Base-by-base conservation (phyloP, 257 asterid genomes). In the Ilex asprella region DNA sequence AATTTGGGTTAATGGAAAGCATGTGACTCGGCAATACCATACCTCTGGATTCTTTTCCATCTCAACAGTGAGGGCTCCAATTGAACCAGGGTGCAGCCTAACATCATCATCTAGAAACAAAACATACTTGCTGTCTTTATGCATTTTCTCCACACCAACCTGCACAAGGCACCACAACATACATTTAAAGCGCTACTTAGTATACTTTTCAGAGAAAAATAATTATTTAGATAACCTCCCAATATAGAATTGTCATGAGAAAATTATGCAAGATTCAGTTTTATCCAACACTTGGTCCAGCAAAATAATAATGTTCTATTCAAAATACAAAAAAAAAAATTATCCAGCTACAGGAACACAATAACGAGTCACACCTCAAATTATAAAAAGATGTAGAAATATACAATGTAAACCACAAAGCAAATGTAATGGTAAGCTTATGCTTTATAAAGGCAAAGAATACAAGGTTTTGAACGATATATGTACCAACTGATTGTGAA, bases 71-170 rank as follows among this genome's bases (percentile, higher is more conserved):
- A 93, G 96, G 53, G 95, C 89, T 78, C 99, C 97, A 75, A 93
- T 82, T 16, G 99, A 82, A 51, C 99, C 99, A 75, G 99, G 99
- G 80, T 93, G 99, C 75, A 93, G 79, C 78, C 97, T 83, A 71
- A 87, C 99, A 73, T 93, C 99, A 68, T 93, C 99, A 66, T 93
- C 99, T 41, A 93, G 86, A 79, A 93, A 93, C 68, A 93, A 69
- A 56, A 93, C 97, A 75, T 89, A 93, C 71, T 87, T 93, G 80
- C 83, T 87, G 70, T 85, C 95, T 68, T 87, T 89, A 61, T 89
- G 97, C 96, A 93, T 89, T 58, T 93, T 84, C 65, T 85, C 88
- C 70, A 89, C 97, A 58, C 99, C 99, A 15, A 85, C 83, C 99
- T 93, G 86, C 72, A 69, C 60, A 72, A 66, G 10, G 57, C 16